Evolutionary conservation across 345 rosid genomes (phyloP).

Genomic region (Eucalyptus pumila): DNA sequence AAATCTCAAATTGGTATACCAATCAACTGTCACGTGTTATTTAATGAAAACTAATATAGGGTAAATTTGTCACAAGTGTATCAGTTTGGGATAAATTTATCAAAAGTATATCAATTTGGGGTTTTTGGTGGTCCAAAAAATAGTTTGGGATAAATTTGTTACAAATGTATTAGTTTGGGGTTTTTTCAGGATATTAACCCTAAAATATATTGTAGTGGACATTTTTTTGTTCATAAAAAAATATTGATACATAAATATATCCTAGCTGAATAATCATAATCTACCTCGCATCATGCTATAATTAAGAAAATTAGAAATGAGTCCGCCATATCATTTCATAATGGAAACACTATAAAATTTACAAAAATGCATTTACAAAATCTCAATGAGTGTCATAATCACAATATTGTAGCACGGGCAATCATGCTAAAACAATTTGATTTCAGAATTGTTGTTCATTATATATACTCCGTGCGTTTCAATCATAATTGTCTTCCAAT

Average conservation of each 20-base stretch:
- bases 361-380: neutral
- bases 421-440: rapidly evolving
- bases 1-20: too few species aligned
- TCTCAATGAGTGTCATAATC: neutral
- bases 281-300: rapidly evolving
- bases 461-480: rapidly evolving
- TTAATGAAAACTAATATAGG: too few species aligned
- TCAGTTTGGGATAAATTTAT: too few species aligned
- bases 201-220: neutral
- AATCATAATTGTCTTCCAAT: rapidly evolving
- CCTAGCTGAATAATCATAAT: neutral
- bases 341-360: neutral
- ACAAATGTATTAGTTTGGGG: too few species aligned
- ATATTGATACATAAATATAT: neutral
- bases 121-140: too few species aligned
- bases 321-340: neutral
- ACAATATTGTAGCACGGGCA: rapidly evolving
- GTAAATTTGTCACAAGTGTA: too few species aligned
- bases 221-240: neutral
- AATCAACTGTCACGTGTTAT: too few species aligned
- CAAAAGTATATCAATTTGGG: too few species aligned
- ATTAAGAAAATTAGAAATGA: neutral
- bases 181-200: too few species aligned
- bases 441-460: rapidly evolving
- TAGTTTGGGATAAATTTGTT: too few species aligned